These are phyloP conservation scores for Hysterangium stoloniferum DNA, from an alignment of 768 basidiomycete species.

Conservation along the genomic window DNA sequence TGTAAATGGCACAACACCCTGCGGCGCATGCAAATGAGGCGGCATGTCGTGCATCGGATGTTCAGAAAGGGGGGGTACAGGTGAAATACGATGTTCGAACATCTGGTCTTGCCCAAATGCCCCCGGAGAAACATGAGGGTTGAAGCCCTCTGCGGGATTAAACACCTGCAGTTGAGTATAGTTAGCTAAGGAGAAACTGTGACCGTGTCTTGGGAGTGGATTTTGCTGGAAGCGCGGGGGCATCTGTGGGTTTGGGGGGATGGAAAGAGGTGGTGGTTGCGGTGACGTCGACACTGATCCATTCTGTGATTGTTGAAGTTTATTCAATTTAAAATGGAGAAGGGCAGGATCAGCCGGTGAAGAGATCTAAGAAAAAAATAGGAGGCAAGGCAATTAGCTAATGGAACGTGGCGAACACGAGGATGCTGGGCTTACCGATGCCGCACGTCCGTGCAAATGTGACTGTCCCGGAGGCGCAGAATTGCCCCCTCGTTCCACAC, in stretches of 20 bases:
- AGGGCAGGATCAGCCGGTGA: constrained; percentile 85
- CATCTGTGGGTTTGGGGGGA: constrained; percentile 37
- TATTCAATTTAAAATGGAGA: constrained; percentile 75
- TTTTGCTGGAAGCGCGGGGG: constrained; percentile 16
- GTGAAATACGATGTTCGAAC: not conserved
- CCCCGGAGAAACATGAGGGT: constrained; percentile 60
- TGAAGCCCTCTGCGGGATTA: constrained; percentile 38
- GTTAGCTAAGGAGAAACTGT: constrained; percentile 62
- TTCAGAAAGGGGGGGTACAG: not conserved
- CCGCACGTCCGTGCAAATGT: constrained; percentile 66
- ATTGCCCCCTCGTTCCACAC: constrained; percentile 54
- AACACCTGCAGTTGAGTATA: constrained; percentile 28
- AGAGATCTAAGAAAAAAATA: constrained; percentile 52
- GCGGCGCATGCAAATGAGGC: constrained; percentile 18
- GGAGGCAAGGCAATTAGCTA: constrained; percentile 2
- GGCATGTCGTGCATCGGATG: constrained; percentile 16
- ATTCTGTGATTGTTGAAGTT: constrained; percentile 64
- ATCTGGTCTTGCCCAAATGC: constrained; percentile 39
- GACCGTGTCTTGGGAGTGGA: constrained; percentile 46
- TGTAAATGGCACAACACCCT: constrained; percentile 15
- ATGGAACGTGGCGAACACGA: constrained; percentile 11
- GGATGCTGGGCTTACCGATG: constrained; percentile 54
- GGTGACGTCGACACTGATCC: constrained; percentile 57
- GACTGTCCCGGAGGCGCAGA: constrained; percentile 42
- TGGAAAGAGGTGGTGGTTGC: constrained; percentile 41